Percentiles rank a stretch among this genome's conserved stretches.
These are phyloP conservation scores for Exophiala sp. DNA, from an alignment of 2,329 filamentous ascomycete genomes.

Conservation along the genomic window DNA sequence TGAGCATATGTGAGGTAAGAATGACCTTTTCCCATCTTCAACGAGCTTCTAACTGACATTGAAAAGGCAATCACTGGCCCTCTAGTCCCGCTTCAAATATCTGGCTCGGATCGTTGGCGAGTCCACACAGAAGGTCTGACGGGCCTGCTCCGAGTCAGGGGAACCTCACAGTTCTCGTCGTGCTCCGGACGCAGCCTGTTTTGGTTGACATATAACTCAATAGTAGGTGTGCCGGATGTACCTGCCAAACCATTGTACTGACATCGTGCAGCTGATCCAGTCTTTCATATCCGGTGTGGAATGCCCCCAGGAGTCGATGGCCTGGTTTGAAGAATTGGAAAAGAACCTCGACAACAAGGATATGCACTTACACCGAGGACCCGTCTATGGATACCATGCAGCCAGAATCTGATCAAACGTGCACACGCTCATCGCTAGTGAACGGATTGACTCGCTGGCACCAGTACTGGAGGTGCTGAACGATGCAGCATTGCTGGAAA, in stretches of 20 bases:
- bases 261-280: constrained; percentile 12
- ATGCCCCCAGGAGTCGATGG: constrained; percentile 16
- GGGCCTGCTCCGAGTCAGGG: constrained; percentile 17
- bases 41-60: not conserved
- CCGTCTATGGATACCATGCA: constrained; percentile 13
- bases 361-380: constrained; percentile 7
- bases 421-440: constrained; percentile 1
- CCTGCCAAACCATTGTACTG: not conserved
- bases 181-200: constrained; percentile 14
- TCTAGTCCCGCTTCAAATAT: not conserved
- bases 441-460: not conserved
- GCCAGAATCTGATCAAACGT: constrained; percentile 13
- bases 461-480: constrained; percentile 1
- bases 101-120: constrained; percentile 14
- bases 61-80: constrained; percentile 16
- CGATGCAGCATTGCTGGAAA: constrained; percentile 10
- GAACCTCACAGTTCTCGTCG: constrained; percentile 8
- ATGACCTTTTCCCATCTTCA: not conserved
- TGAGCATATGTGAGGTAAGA: constrained; percentile 25
- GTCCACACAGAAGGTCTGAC: constrained; percentile 21
- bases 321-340: constrained; percentile 17
- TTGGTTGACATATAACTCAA: constrained; percentile 16
- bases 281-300: constrained; percentile 15
- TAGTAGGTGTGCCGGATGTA: constrained; percentile 6
- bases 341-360: constrained; percentile 7